A percentile compares a stretch with the other conserved stretches of the same genome.
Conservation (phyloP, 2,329 filamentous ascomycete species). For the Dactylellina cionopaga region DNA sequence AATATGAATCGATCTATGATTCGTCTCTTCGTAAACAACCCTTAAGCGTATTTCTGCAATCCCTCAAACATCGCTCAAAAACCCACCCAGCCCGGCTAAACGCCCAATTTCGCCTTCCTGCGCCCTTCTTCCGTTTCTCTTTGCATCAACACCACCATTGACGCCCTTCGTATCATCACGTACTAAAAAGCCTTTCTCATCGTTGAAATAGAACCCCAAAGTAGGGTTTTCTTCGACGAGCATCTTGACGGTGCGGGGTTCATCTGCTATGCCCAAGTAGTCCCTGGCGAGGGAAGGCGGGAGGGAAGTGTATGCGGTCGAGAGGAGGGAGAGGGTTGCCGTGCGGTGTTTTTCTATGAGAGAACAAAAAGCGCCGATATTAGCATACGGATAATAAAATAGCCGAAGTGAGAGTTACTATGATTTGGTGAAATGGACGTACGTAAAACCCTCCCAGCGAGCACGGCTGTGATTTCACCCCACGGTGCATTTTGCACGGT, state of each 20-base stretch:
- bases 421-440: neutral
- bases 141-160: slow-evolving; percentile 63
- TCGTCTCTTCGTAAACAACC: too few relatives aligned
- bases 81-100: slow-evolving; percentile 55
- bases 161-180: slow-evolving; percentile 62
- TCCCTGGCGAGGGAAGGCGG: slow-evolving; percentile 53
- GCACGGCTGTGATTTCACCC: slow-evolving; percentile 49
- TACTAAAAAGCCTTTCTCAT: slow-evolving; percentile 53
- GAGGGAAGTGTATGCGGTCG: slow-evolving; percentile 56
- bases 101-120: slow-evolving; percentile 60
- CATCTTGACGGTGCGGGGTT: slow-evolving; percentile 44
- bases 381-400: too few relatives aligned
- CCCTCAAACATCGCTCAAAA: slow-evolving; percentile 53
- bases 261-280: slow-evolving; percentile 54
- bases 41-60: too few relatives aligned
- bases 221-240: slow-evolving; percentile 54
- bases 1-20: too few relatives aligned
- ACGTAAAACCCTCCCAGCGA: slow-evolving; percentile 52
- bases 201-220: slow-evolving; percentile 59
- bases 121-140: slow-evolving; percentile 61
- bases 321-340: slow-evolving; percentile 54
- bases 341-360: slow-evolving; percentile 53
- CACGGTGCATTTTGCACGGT: slow-evolving; percentile 54
- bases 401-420: too few relatives aligned
- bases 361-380: neutral